A percentile compares a stretch with the other conserved stretches of the same genome.
These are phyloP conservation scores for Haematococcus sp. DNA, from an alignment of 139 green algal genomes.

Conservation along the genomic window DNA sequence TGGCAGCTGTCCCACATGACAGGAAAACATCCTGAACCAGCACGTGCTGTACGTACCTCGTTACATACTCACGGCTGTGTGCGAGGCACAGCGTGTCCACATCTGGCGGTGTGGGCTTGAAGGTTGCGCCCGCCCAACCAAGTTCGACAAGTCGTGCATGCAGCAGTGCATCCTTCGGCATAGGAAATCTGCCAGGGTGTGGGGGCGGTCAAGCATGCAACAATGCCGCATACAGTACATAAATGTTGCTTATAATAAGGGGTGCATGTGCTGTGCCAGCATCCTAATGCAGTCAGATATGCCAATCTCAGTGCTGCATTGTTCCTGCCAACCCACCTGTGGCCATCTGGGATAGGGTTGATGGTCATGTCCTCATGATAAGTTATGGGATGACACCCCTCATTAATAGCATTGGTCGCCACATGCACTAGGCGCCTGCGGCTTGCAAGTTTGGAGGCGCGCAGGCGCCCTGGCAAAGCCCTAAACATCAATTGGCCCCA, in stretches of 20 bases:
- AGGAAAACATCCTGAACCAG: no score
- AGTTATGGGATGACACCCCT: slow-evolving; percentile 32
- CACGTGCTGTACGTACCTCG: no score
- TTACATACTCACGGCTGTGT: slow-evolving; percentile 17
- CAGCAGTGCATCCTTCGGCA: slow-evolving; percentile 59
- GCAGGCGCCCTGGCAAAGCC: no score
- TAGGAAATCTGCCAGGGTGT: slow-evolving; percentile 36
- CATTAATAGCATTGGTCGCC: no score
- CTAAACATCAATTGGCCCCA: no score
- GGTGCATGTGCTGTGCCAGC: background rate
- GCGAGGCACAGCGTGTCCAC: slow-evolving; percentile 41
- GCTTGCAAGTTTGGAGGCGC: no score
- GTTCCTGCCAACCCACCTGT: slow-evolving; percentile 4
- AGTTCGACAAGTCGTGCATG: slow-evolving; percentile 31
- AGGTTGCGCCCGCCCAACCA: slow-evolving; percentile 38
- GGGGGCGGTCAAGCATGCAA: background rate
- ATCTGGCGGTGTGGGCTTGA: slow-evolving; percentile 35
- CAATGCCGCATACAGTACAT: no score
- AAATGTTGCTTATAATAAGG: no score
- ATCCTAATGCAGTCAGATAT: no score
- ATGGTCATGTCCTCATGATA: slow-evolving; percentile 52
- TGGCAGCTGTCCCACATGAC: no score
- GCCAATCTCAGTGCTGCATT: no score
- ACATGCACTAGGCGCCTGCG: no score
- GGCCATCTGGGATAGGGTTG: slow-evolving; percentile 35